These are phyloP conservation scores for Lunularia cruciata DNA, from an alignment of 225 moss, liverwort and hornwort species.

Conservation along the genomic window DNA sequence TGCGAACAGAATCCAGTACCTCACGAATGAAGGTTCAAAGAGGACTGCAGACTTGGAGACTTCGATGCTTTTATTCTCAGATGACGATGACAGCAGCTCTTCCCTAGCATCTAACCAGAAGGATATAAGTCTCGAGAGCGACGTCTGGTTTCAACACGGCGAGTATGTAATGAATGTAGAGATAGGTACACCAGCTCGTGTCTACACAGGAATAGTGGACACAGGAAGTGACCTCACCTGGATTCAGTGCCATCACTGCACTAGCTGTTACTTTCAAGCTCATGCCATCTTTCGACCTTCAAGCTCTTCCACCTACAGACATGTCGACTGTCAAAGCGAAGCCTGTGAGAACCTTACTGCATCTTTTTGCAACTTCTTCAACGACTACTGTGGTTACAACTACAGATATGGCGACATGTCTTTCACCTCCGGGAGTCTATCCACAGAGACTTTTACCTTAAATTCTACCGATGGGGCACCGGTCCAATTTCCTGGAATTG, in stretches of 20 bases:
- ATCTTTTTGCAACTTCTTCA: constrained; percentile 31
- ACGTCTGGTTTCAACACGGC: constrained; percentile 26
- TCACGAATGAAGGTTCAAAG: neutral
- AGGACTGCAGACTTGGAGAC: constrained; percentile 11
- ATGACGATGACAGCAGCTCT: neutral
- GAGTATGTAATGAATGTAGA: constrained; percentile 31
- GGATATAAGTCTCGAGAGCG: constrained; percentile 23
- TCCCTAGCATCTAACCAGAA: constrained; percentile 16
- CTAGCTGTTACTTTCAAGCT: neutral
- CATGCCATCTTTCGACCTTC: constrained; percentile 26
- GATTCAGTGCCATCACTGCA: neutral
- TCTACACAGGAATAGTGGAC: constrained; percentile 2
- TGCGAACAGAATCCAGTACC: constrained; percentile 17
- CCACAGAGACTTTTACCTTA: constrained; percentile 25
- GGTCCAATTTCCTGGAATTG: constrained; percentile 12
- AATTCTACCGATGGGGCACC: neutral
- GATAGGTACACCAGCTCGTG: constrained; percentile 31
- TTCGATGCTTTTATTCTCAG: neutral
- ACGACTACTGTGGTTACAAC: constrained; percentile 26
- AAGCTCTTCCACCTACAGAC: constrained; percentile 26
- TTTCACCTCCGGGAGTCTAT: constrained; percentile 27
- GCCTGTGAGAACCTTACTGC: constrained; percentile 9
- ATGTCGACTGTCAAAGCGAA: constrained; percentile 20
- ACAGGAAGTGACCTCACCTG: neutral
- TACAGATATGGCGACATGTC: constrained; percentile 35